These are phyloP conservation scores for Polytrichum commune DNA, from an alignment of 225 moss, liverwort and hornwort genomes.

Conservation along the genomic window DNA sequence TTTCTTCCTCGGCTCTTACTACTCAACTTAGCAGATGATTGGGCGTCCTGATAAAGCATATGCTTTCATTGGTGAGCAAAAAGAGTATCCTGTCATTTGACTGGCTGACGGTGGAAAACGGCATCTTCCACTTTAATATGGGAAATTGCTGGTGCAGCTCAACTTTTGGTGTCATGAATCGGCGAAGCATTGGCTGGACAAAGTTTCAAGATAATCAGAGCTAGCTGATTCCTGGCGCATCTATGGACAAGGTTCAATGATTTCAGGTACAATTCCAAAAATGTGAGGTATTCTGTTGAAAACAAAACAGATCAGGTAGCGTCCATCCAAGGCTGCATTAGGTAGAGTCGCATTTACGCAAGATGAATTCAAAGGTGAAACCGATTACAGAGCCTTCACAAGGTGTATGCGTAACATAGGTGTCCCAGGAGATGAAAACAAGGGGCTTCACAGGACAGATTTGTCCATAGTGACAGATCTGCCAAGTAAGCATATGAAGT, in stretches of 20 bases:
- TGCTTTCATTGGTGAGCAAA: too few relatives aligned
- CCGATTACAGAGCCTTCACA: slow-evolving; percentile 26
- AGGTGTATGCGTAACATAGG: slow-evolving; percentile 38
- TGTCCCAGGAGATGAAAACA: slow-evolving; percentile 34
- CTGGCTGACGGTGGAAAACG: neutral
- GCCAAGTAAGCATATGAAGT: slow-evolving; percentile 15
- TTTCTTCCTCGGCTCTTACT: neutral
- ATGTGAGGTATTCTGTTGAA: slow-evolving; percentile 6
- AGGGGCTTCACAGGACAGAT: neutral
- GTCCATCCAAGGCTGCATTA: slow-evolving; percentile 6
- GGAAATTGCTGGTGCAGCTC: slow-evolving; percentile 6
- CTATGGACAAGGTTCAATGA: slow-evolving; percentile 6
- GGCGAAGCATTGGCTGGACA: slow-evolving; percentile 10
- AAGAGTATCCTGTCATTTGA: neutral
- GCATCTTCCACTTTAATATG: slow-evolving; percentile 3
- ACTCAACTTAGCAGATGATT: neutral
- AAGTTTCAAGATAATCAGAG: neutral
- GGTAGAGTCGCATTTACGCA: slow-evolving; percentile 9
- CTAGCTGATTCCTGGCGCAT: slow-evolving; percentile 11
- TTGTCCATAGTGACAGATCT: slow-evolving; percentile 12
- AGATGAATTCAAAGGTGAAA: slow-evolving; percentile 6
- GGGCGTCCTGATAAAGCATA: too few relatives aligned
- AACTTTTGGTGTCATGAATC: slow-evolving; percentile 4
- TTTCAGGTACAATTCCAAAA: slow-evolving; percentile 27
- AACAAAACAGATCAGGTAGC: slow-evolving; percentile 3